Base-by-base conservation (phyloP, 768 basidiomycete genomes). In the Rhodotorula graminis region DNA sequence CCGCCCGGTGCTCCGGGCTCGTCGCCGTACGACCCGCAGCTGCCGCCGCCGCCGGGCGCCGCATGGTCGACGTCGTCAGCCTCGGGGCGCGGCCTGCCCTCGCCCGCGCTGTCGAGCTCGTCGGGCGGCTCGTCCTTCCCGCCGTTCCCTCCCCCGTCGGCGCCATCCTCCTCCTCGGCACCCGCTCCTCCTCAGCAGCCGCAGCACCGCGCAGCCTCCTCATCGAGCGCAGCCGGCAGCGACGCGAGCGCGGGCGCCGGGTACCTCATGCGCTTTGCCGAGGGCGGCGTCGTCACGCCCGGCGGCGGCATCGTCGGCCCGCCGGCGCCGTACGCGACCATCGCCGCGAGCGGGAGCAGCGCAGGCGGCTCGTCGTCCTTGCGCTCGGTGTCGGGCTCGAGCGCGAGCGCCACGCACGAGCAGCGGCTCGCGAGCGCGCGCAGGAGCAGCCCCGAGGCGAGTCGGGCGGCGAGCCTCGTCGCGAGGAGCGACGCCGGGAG, bases 251-350 rank as follows among this genome's bases (percentile, higher is more conserved):
- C 50, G 10, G 49, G 18, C 23, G 44, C 56, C 11, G 58, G 65
- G 4, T 75, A 75, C 67, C 70, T 75, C 31, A 75, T 75, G 73
- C 62, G 73, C 18, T 75, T 75, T 33, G 60, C 73, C 7, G 73
- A 71, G 25, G 73, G 73, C 15, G 67, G 59, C 1, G 61, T 75
- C 61, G 61, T 72, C 15, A 33, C 63, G 12, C 66, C 71, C 2
- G 67, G 62, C 27, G 71, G 71, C 21, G 29, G 25, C 29, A 67
- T 69, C 61, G 47, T 61, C 29, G 60, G 60, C 23, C 60, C 60
- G n/a, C 60, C 37, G 15, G 18, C 31, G 12, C 49, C 56, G 12
- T 58, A 55, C 52, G 29, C 63, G 5, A 23, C 55, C 21, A n/a
- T 62, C 60, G 52, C 55, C 33, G 47, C 14, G 21, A n/a, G 69